Evolutionary conservation across 2,329 filamentous ascomycete genomes (phyloP).

Genomic region (Phialemoniopsis sp.): DNA sequence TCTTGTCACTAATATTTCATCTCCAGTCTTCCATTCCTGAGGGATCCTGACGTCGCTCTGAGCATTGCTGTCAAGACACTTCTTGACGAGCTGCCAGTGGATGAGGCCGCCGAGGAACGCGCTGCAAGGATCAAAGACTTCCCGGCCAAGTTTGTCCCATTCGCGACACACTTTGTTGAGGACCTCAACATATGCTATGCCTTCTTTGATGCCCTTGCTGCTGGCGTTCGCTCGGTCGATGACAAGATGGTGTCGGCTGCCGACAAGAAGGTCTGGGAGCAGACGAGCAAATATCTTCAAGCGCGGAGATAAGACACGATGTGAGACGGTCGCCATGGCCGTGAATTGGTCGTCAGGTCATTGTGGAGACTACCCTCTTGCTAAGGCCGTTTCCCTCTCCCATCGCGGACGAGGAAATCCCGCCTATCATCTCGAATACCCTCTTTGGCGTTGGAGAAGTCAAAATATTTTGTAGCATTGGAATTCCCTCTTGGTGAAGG

Average conservation of each 20-base stretch:
- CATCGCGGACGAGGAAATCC: no score
- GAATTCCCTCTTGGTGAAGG: neutral
- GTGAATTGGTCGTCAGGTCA: no score
- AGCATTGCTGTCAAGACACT: slow-evolving; percentile 79
- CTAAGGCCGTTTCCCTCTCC: no score
- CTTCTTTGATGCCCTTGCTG: slow-evolving; percentile 55
- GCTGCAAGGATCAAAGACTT: slow-evolving; percentile 42
- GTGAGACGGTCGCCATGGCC: neutral
- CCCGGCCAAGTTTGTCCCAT: slow-evolving; percentile 51
- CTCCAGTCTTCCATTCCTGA: slow-evolving; percentile 12
- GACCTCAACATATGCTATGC: slow-evolving; percentile 54
- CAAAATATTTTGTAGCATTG: neutral
- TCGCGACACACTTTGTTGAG: slow-evolving; percentile 52
- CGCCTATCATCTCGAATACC: neutral
- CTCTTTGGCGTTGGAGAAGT: neutral
- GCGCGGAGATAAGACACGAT: slow-evolving; percentile 18
- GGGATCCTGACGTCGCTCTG: slow-evolving; percentile 64
- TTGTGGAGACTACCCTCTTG: no score
- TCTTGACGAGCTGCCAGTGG: slow-evolving; percentile 54
- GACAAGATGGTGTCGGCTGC: slow-evolving; percentile 38
- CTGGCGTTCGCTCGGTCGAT: slow-evolving; percentile 51
- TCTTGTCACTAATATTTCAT: neutral
- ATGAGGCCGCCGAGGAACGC: slow-evolving; percentile 41
- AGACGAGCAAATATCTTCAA: slow-evolving; percentile 49
- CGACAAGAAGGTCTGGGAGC: slow-evolving; percentile 50